phyloP scores from a whole-genome alignment of 495 filamentous ascomycete species.

The Penicillium atrosanguineum region DNA sequence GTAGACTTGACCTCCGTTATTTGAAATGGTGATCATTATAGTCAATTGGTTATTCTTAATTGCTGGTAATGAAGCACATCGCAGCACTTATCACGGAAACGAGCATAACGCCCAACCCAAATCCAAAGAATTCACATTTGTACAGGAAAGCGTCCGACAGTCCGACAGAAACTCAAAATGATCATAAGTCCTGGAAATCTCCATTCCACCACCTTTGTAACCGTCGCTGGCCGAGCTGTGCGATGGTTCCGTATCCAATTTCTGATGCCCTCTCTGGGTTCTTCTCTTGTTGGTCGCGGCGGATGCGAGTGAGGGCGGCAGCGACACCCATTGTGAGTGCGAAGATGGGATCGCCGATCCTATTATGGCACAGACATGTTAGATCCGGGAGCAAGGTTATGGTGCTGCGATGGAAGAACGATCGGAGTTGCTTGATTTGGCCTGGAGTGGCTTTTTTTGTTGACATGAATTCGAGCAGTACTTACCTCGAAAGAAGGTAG shows the following conservation, averaged over 20 bases:
- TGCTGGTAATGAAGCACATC: too few relatives aligned
- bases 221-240: conserved; percentile 30
- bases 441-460: neutral
- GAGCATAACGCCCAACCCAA: neutral
- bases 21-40: too few relatives aligned
- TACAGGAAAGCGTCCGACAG: neutral
- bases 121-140: neutral
- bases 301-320: conserved; percentile 57
- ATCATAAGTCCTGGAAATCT: conserved; percentile 35
- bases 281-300: conserved; percentile 75
- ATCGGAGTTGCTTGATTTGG: neutral
- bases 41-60: too few relatives aligned
- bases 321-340: conserved; percentile 74
- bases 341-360: conserved; percentile 81
- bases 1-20: neutral
- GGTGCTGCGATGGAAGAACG: neutral
- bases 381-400: neutral
- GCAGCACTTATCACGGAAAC: too few relatives aligned
- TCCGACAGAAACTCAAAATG: too few relatives aligned
- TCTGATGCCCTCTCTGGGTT: conserved; percentile 31
- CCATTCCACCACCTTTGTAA: conserved; percentile 46
- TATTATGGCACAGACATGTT: conserved; percentile 26
- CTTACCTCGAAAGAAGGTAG: conserved; percentile 46
- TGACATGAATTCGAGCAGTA: neutral
- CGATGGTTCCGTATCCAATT: conserved; percentile 30